Conservation (phyloP, 306 rosid species). For the Alnus glutinosa region DNA sequence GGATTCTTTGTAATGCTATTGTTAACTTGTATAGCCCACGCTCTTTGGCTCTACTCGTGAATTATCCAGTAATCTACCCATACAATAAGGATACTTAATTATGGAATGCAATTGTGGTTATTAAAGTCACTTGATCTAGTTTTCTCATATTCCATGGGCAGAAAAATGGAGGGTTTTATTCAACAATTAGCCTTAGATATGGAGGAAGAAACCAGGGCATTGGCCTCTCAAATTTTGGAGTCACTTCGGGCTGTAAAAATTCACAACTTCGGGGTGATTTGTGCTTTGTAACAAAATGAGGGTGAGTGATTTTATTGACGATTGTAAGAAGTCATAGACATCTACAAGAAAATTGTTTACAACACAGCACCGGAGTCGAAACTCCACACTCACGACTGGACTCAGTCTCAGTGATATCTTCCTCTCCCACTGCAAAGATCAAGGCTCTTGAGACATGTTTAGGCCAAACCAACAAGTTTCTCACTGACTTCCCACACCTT, state of each 20-base stretch:
- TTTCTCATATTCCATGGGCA: neutral
- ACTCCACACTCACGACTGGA: slow-evolving; percentile 26
- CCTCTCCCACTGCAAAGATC: slow-evolving; percentile 28
- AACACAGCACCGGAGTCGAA: slow-evolving; percentile 24
- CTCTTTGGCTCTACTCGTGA: too few species aligned
- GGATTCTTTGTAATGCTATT: too few species aligned
- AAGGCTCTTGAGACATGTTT: slow-evolving; percentile 14
- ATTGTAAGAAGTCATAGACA: slow-evolving; percentile 26
- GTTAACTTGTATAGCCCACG: too few species aligned
- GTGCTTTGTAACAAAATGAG: slow-evolving; percentile 28
- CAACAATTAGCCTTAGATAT: neutral
- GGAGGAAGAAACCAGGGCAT: neutral
- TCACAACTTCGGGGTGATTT: neutral
- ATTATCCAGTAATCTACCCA: too few species aligned
- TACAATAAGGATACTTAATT: too few species aligned
- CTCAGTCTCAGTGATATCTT: slow-evolving; percentile 19
- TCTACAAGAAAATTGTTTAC: slow-evolving; percentile 43
- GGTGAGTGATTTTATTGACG: slow-evolving; percentile 47
- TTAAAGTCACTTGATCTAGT: neutral
- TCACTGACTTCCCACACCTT: slow-evolving; percentile 94
- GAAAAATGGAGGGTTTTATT: neutral
- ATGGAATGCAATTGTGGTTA: too few species aligned
- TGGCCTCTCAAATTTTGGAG: neutral
- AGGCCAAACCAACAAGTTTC: slow-evolving; percentile 93
- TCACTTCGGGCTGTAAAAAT: neutral